A percentile compares a stretch with the other conserved stretches of the same genome.
Conservation (phyloP, 2,329 filamentous ascomycete genomes). For the Pyricularia sp. region DNA sequence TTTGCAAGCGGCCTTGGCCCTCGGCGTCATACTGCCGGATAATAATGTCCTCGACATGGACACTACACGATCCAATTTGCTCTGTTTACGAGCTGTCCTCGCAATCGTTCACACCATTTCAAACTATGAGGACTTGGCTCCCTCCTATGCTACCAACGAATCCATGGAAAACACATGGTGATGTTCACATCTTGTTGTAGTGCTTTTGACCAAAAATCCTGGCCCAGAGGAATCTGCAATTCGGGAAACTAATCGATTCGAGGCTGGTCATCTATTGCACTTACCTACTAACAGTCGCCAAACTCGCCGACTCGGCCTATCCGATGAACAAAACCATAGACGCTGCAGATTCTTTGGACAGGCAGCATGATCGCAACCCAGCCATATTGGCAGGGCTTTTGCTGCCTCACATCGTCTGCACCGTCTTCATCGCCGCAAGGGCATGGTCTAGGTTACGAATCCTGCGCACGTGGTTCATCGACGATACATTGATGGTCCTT, state of each 20-base stretch:
- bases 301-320: background rate
- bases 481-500: conserved; percentile 22
- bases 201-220: background rate
- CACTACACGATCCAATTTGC: background rate
- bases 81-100: background rate
- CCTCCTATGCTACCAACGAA: background rate
- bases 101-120: background rate
- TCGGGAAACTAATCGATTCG: background rate
- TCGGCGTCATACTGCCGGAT: background rate
- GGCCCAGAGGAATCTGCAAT: background rate
- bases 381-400: conserved; percentile 21
- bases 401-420: conserved; percentile 22
- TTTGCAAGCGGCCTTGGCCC: background rate
- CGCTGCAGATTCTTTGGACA: background rate
- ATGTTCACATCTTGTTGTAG: background rate
- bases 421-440: conserved; percentile 19
- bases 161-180: background rate
- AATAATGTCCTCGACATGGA: background rate
- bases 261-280: background rate
- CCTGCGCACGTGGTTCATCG: conserved; percentile 22
- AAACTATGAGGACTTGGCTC: background rate
- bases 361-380: conserved; percentile 8
- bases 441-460: conserved; percentile 18
- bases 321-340: background rate
- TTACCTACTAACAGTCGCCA: background rate